A percentile compares a stretch with the other conserved stretches of the same genome.
Evolutionary conservation across 805 yeast species (phyloP).

Genomic region (Dipodascus geniculatus): DNA sequence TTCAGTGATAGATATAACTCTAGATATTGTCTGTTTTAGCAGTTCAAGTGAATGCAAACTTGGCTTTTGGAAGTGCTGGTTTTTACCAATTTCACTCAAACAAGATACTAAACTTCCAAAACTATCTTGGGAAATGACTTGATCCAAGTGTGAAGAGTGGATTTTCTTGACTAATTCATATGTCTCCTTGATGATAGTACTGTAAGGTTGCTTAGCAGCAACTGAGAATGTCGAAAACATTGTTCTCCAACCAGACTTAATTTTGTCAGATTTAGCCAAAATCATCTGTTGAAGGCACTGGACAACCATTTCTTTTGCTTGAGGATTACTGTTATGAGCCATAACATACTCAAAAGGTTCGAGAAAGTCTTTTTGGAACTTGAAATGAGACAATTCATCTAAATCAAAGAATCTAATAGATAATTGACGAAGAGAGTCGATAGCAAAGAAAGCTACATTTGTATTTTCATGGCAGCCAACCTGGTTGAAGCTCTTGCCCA

Average conservation of each 20-base stretch:
- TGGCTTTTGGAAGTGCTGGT: conserved; percentile 66
- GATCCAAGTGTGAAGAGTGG: conserved; percentile 46
- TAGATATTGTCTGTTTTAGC: conserved; percentile 48
- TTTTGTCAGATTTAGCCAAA: conserved; percentile 54
- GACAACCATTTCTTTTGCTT: conserved; percentile 77
- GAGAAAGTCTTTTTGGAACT: conserved; percentile 87
- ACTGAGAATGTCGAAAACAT: conserved; percentile 66
- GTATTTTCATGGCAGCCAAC: conserved; percentile 73
- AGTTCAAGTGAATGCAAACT: conserved; percentile 74
- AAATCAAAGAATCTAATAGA: conserved; percentile 85
- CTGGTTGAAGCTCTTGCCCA: conserved; percentile 79
- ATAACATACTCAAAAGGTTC: conserved; percentile 80
- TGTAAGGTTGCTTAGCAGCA: conserved; percentile 49
- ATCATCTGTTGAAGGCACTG: conserved; percentile 86
- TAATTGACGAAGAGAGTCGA: conserved; percentile 87
- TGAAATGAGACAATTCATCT: conserved; percentile 91
- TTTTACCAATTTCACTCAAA: conserved; percentile 72
- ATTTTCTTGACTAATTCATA: conserved; percentile 53
- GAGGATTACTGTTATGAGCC: conserved; percentile 49
- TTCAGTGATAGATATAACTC: conserved; percentile 34
- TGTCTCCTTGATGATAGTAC: conserved; percentile 45
- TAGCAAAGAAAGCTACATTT: conserved; percentile 75
- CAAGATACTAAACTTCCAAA: conserved; percentile 56
- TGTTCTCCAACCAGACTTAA: conserved; percentile 92
- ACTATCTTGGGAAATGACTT: conserved; percentile 60